Percentiles rank a stretch among this genome's conserved stretches.
These are phyloP conservation scores for Skeletonema costatum DNA, from an alignment of 108 stramenopile genomes.

Conservation along the genomic window DNA sequence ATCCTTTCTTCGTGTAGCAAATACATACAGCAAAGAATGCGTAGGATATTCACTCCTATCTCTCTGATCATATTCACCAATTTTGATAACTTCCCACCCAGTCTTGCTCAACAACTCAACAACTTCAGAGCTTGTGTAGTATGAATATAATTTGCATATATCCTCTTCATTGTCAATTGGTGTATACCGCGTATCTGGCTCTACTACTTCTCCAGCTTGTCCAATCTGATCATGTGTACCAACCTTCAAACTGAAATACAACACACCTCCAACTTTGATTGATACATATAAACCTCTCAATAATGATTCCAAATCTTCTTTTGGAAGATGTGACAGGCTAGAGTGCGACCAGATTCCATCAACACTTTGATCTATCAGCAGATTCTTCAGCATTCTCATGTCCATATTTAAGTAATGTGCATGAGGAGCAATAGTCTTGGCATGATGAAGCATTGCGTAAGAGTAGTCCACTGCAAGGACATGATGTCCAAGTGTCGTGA, in stretches of 20 bases:
- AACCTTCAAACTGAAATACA: constrained; percentile 25
- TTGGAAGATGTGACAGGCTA: constrained; percentile 30
- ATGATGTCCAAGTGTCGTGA: constrained; percentile 29
- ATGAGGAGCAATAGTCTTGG: constrained; percentile 8
- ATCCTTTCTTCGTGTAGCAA: constrained; percentile 16
- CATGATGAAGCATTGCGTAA: constrained; percentile 14
- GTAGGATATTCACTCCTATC: constrained; percentile 3
- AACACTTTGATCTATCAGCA: constrained; percentile 12
- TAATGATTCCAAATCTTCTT: constrained; percentile 1
- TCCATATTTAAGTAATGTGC: constrained; percentile 39
- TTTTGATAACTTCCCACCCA: constrained; percentile 29
- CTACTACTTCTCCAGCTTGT: constrained; percentile 21
- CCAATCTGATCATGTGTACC: neutral
- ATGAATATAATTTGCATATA: constrained; percentile 22
- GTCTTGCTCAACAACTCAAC: constrained; percentile 8
- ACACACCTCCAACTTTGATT: constrained; percentile 29
- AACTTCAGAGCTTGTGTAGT: constrained; percentile 22
- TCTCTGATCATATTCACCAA: constrained; percentile 15
- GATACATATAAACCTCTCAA: constrained; percentile 6
- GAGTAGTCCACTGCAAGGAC: constrained; percentile 26
- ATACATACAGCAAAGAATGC: constrained; percentile 24
- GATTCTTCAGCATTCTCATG: constrained; percentile 9
- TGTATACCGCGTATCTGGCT: constrained; percentile 14
- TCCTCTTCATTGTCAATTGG: constrained; percentile 5
- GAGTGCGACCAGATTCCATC: constrained; percentile 34